Evolutionary conservation across 2,329 filamentous ascomycete species (phyloP).

Genomic region (Trichoderma koningii): DNA sequence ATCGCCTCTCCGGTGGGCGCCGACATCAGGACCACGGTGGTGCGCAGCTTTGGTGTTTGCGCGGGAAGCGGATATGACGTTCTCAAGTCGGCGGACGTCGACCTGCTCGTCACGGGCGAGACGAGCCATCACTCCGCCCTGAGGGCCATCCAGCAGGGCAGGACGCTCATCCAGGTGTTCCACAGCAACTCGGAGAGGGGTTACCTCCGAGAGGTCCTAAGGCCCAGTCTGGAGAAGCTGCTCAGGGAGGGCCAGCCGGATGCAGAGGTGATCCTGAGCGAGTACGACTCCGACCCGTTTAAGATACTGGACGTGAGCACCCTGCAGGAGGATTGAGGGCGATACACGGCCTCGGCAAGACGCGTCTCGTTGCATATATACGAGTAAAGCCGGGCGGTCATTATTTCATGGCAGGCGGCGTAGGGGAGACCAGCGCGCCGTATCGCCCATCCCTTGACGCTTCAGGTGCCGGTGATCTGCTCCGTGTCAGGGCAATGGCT

Average conservation of each 20-base stretch:
- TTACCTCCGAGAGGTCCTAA: conserved; percentile 74
- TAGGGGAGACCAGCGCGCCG: conserved; percentile 1
- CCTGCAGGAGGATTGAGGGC: conserved; percentile 36
- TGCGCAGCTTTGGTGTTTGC: conserved; percentile 78
- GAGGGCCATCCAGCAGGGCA: conserved; percentile 79
- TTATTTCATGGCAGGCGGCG: conserved; percentile 12
- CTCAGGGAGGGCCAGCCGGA: conserved; percentile 54
- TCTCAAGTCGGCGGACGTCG: conserved; percentile 68
- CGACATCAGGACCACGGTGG: conserved; percentile 42
- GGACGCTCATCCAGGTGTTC: conserved; percentile 80
- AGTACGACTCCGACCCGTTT: conserved; percentile 84
- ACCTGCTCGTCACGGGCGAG: conserved; percentile 88
- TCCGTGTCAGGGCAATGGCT: conserved; percentile 39
- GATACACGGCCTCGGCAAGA: neutral
- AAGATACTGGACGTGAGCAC: conserved; percentile 64
- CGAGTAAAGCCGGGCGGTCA: neutral
- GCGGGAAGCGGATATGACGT: conserved; percentile 84
- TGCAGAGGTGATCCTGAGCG: conserved; percentile 72
- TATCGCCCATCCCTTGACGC: conserved; percentile 30
- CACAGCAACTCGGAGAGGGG: conserved; percentile 92
- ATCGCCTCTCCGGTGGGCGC: conserved; percentile 55
- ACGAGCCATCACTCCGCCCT: conserved; percentile 91
- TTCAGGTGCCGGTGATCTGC: conserved; percentile 27
- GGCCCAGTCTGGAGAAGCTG: conserved; percentile 61
- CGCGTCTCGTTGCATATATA: conserved; percentile 6